Conservation (phyloP, 1,284 basidiomycete species). For the Mycosarcoma mackinlayi region DNA sequence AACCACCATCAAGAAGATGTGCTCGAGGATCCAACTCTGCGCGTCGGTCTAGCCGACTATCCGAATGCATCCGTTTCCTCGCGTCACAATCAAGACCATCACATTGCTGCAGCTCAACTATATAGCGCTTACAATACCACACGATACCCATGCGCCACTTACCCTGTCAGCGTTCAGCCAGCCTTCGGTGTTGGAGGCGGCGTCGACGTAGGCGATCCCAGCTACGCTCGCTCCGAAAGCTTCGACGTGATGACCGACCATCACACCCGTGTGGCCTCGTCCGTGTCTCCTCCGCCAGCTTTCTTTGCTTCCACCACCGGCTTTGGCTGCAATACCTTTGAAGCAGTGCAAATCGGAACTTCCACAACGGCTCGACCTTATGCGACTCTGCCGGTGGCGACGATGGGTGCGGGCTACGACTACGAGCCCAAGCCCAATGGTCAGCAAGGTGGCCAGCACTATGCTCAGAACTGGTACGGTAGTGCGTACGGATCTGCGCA, state of each 20-base stretch:
- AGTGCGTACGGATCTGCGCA: slow-evolving; percentile 12
- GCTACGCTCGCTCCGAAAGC: slow-evolving; percentile 8
- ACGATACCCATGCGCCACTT: slow-evolving; percentile 15
- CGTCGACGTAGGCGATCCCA: slow-evolving; percentile 4
- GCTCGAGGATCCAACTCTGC: slow-evolving; percentile 34
- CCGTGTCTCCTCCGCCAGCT: slow-evolving; percentile 25
- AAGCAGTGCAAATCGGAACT: slow-evolving; percentile 7
- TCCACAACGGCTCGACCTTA: slow-evolving; percentile 7
- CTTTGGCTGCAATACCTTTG: slow-evolving; percentile 3
- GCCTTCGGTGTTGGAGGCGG: background rate
- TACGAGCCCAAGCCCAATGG: slow-evolving; percentile 16
- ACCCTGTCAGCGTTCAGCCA: slow-evolving; percentile 10
- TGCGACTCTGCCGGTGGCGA: slow-evolving; percentile 1
- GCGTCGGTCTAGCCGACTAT: slow-evolving; percentile 34
- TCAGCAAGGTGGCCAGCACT: slow-evolving; percentile 14
- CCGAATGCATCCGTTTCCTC: slow-evolving; percentile 9
- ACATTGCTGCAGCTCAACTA: slow-evolving; percentile 38
- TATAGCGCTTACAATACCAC: slow-evolving; percentile 25
- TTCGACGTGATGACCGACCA: slow-evolving; percentile 10
- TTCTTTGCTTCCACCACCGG: slow-evolving; percentile 13
- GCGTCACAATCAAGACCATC: slow-evolving; percentile 35
- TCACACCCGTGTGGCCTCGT: slow-evolving; percentile 13
- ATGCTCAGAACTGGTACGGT: slow-evolving; percentile 25
- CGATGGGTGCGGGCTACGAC: slow-evolving; percentile 3
- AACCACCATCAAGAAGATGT: slow-evolving; percentile 11